Base-by-base conservation (phyloP, 2,329 filamentous ascomycete genomes). In the Botrytis paeoniae region DNA sequence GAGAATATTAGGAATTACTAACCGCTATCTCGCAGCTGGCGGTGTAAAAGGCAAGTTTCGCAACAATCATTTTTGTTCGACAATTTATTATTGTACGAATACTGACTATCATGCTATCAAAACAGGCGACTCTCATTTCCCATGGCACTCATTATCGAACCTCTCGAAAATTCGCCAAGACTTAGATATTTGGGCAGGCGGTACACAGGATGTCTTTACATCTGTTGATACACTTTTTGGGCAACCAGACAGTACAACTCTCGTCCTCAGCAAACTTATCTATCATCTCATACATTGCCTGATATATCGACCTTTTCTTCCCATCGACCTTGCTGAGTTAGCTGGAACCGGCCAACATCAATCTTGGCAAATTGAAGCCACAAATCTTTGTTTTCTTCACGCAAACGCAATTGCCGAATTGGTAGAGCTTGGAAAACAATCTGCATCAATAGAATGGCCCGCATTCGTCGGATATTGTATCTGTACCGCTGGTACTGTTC, bases 331-430 rank as follows among this genome's bases (percentile, higher is more conserved):
- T 5, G 89, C 91, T 37, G 94, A 97, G 80, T 87, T 97, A 10
- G 89, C 92, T 20, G 92, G 92, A 22, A 91, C 89, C 0, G 92
- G 92, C 1, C 93, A 97, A 78, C 93, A 97, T 77, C 93, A 97
- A 80, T 95, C 93, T 41, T 97, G 94, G 94, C 94, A 97, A 80
- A 95, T 97, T 65, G 93, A 97, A 80, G 93, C 94, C 0, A 97
- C 93, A 0, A 95, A 96, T 78, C 87, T 95, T 80, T 97, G 94
- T 81, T 96, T 91, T 80, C 84, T 95, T 29, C 94, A 97, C 77
- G 93, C 94, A 9, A 97, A 97, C 79, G 93, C 93, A 8, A 95
- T 97, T 69, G 90, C 93, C 1, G 93, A 97, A 79, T 84, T 97
- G 4, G 91, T 94, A 7, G 92, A 95, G 79, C 87, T 95, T 25